phyloP scores from a whole-genome alignment of 805 yeast genomes.

The Yarrowia divulgata region DNA sequence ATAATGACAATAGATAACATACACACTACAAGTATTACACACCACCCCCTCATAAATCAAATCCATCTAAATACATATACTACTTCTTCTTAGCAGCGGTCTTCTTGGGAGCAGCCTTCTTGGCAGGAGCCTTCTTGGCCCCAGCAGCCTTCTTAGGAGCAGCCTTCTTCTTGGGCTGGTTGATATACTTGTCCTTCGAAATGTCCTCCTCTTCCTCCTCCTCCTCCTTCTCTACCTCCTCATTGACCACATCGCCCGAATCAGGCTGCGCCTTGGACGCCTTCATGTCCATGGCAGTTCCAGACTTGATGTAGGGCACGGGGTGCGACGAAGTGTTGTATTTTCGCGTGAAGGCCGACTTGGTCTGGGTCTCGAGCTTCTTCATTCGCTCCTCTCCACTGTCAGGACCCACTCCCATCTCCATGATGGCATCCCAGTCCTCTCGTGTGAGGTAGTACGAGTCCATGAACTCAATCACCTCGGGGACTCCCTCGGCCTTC shows the following conservation, averaged over 20 bases:
- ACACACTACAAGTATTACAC: too few relatives aligned
- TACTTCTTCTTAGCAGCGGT: constrained; percentile 42
- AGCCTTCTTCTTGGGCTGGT: constrained; percentile 54
- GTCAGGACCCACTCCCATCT: constrained; percentile 73
- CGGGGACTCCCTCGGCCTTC: constrained; percentile 69
- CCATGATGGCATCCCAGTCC: constrained; percentile 90
- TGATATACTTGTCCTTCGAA: constrained; percentile 69
- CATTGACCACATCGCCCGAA: constrained; percentile 69
- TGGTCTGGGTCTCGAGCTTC: constrained; percentile 75
- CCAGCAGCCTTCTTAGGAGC: constrained; percentile 43
- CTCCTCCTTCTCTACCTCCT: constrained; percentile 47
- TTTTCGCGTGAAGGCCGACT: constrained; percentile 83
- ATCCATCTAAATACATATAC: constrained; percentile 7
- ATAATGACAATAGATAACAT: too few relatives aligned
- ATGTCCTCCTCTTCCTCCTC: constrained; percentile 59
- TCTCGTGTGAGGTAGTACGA: constrained; percentile 84
- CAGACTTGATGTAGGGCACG: constrained; percentile 71
- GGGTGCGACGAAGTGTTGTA: constrained; percentile 85
- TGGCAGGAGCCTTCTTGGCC: constrained; percentile 43
- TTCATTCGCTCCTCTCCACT: constrained; percentile 59
- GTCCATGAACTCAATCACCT: constrained; percentile 78
- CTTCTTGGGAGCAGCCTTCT: constrained; percentile 41
- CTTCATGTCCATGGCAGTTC: constrained; percentile 43
- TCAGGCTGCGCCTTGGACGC: constrained; percentile 57
- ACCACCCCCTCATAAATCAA: too few relatives aligned